Percentiles rank a stretch among this genome's conserved stretches.
These are phyloP conservation scores for Cylindrotheca fusiformis DNA, from an alignment of 108 stramenopile species.

Conservation along the genomic window DNA sequence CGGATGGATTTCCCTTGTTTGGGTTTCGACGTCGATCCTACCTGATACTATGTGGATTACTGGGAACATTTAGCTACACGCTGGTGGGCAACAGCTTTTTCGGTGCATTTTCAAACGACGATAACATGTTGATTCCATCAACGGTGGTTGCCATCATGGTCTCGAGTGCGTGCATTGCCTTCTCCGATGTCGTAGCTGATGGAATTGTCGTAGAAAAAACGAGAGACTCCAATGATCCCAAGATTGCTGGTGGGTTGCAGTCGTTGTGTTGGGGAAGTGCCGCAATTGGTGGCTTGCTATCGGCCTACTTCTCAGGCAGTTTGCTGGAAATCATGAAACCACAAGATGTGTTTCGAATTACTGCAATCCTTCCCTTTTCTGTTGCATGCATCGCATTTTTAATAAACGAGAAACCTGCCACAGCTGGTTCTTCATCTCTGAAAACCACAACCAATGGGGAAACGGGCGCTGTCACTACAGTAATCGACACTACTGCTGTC, in stretches of 20 bases:
- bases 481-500: conserved; percentile 21
- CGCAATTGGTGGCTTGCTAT: conserved; percentile 84
- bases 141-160: conserved; percentile 59
- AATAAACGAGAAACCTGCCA: conserved; percentile 72
- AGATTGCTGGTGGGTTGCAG: conserved; percentile 81
- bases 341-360: conserved; percentile 83
- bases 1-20: conserved; percentile 86
- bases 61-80: conserved; percentile 60
- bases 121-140: conserved; percentile 15
- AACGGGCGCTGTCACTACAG: neutral
- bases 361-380: conserved; percentile 83
- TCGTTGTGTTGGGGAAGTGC: conserved; percentile 90
- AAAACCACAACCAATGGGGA: conserved; percentile 8
- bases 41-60: conserved; percentile 65
- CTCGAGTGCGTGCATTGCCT: conserved; percentile 82
- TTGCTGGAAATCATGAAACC: conserved; percentile 84
- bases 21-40: conserved; percentile 86
- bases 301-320: conserved; percentile 87
- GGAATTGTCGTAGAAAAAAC: conserved; percentile 92
- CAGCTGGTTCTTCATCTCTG: too few relatives aligned
- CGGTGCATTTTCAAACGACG: conserved; percentile 16
- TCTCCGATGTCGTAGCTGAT: conserved; percentile 95
- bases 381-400: conserved; percentile 74
- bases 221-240: conserved; percentile 68
- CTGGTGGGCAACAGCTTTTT: conserved; percentile 48